These are phyloP conservation scores for Clitopilus hobsonii DNA, from an alignment of 768 basidiomycete genomes.

Conservation along the genomic window DNA sequence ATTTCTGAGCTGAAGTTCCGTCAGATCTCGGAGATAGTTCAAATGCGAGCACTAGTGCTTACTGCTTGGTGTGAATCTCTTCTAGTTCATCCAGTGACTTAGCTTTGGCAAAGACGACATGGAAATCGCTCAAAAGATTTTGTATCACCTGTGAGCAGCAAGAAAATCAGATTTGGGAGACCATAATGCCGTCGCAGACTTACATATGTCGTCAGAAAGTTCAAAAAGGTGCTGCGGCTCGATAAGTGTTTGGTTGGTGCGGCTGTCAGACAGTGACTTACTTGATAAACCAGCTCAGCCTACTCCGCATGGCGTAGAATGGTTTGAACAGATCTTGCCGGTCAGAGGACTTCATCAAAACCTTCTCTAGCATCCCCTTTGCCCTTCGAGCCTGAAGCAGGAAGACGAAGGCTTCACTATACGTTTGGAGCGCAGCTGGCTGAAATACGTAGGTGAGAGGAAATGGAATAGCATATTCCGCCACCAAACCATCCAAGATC, in stretches of 20 bases:
- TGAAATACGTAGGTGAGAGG: constrained; percentile 78
- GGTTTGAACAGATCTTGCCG: constrained; percentile 51
- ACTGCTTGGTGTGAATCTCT: constrained; percentile 65
- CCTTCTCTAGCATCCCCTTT: constrained; percentile 65
- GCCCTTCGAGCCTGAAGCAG: constrained; percentile 71
- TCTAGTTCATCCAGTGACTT: constrained; percentile 78
- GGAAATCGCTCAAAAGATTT: constrained; percentile 55
- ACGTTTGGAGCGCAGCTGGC: constrained; percentile 47
- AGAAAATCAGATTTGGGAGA: too few species aligned
- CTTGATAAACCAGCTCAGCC: constrained; percentile 84
- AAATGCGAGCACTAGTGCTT: constrained; percentile 22
- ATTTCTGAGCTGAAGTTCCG: constrained; percentile 46
- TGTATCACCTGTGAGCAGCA: constrained; percentile 55
- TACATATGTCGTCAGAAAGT: constrained; percentile 73
- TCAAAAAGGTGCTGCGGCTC: constrained; percentile 35
- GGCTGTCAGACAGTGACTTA: too few species aligned
- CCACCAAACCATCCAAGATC: constrained; percentile 57
- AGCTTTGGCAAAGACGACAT: constrained; percentile 44
- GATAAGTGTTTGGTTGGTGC: too few species aligned
- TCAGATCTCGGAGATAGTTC: neutral
- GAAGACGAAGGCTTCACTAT: constrained; percentile 66
- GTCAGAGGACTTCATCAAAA: constrained; percentile 54
- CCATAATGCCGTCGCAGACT: too few species aligned
- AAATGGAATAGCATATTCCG: constrained; percentile 82
- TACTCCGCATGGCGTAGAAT: constrained; percentile 73